Evolutionary conservation across 192 early-diverging fungal species (phyloP).

Genomic region (Coemansia sp.): DNA sequence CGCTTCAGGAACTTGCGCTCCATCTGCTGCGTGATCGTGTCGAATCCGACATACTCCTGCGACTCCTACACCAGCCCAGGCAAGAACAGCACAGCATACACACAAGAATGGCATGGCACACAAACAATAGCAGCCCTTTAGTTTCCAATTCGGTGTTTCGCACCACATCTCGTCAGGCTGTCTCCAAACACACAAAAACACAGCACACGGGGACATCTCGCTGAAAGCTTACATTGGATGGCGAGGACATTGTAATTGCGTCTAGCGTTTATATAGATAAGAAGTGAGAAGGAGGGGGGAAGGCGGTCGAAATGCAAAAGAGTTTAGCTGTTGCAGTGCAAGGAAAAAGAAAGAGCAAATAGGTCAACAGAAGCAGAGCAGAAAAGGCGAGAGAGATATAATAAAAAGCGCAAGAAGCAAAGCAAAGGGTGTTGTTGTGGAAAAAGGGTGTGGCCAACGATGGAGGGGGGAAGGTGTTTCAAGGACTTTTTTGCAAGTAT

Average conservation of each 20-base stretch:
- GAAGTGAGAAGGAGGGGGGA: neutral
- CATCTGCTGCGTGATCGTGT: conserved; percentile 95
- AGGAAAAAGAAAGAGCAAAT: conserved; percentile 2
- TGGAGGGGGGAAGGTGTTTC: too few relatives aligned
- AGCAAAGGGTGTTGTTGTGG: too few relatives aligned
- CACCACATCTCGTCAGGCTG: neutral
- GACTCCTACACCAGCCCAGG: conserved; percentile 52
- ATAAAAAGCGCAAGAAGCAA: neutral
- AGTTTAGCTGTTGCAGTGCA: neutral
- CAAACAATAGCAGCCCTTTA: too few relatives aligned
- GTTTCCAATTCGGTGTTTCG: neutral
- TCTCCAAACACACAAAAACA: neutral
- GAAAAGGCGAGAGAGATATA: neutral
- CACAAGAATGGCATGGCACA: too few relatives aligned
- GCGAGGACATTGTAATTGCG: conserved; percentile 32
- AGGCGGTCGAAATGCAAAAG: neutral
- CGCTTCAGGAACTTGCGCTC: conserved; percentile 97
- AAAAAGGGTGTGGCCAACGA: too few relatives aligned
- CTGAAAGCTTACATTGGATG: conserved; percentile 28
- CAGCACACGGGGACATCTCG: too few relatives aligned
- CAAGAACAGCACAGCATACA: neutral
- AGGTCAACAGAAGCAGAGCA: neutral
- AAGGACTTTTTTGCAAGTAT: too few relatives aligned
- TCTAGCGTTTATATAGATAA: conserved; percentile 1
- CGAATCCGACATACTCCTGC: conserved; percentile 96